phyloP scores from a whole-genome alignment of 768 basidiomycete genomes.

The Termitomyces sp. region DNA sequence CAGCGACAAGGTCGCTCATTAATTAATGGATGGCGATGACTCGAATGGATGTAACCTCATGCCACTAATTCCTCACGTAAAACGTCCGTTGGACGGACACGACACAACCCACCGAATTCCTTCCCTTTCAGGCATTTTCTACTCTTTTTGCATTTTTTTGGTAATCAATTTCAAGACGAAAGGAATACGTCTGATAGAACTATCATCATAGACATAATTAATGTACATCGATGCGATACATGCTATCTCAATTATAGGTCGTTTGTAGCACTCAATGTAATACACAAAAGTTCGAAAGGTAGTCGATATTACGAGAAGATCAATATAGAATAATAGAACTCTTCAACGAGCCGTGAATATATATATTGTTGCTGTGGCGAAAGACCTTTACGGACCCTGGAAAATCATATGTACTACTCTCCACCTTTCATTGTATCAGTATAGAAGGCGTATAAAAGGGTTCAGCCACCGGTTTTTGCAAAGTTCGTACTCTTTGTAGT shows the following conservation, averaged over 20 bases:
- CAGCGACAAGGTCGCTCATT: background rate
- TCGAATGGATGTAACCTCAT: background rate
- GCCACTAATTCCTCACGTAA: background rate
- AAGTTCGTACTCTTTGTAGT: no score
- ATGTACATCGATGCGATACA: background rate
- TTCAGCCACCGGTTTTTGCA: no score
- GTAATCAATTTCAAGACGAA: background rate
- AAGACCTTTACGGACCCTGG: background rate
- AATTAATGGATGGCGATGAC: background rate
- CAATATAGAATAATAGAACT: background rate
- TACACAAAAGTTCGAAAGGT: background rate
- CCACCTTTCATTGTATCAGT: background rate
- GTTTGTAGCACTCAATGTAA: background rate
- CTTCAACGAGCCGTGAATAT: no score
- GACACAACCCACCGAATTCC: background rate
- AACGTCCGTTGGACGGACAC: background rate
- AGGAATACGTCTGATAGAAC: background rate
- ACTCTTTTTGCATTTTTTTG: background rate
- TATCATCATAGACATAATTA: background rate
- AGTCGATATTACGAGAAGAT: background rate
- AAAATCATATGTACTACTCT: background rate
- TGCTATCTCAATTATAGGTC: background rate
- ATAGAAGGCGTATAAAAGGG: background rate
- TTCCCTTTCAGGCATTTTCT: background rate
- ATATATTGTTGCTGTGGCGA: background rate